These are phyloP conservation scores for Coemansia interrupta DNA, from an alignment of 192 early-diverging fungal species.

Conservation along the genomic window DNA sequence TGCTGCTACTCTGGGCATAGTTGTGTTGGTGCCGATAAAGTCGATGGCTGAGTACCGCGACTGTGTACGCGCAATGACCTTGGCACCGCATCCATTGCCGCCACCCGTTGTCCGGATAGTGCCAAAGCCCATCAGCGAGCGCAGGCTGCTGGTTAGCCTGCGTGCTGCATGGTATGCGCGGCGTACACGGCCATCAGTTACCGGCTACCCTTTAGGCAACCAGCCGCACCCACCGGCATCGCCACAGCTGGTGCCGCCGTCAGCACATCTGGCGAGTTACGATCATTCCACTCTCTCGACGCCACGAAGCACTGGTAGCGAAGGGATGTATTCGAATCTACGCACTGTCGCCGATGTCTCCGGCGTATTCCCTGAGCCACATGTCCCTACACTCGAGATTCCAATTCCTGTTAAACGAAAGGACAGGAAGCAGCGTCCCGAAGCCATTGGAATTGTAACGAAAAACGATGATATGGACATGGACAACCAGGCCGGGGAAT, in stretches of 20 bases:
- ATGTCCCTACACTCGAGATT: not conserved
- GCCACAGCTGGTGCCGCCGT: not conserved
- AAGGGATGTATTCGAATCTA: constrained; percentile 29
- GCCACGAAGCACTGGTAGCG: constrained; percentile 31
- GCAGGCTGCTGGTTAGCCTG: constrained; percentile 27
- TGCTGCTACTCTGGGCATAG: constrained; percentile 33
- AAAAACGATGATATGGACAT: not conserved
- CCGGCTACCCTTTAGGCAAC: not conserved
- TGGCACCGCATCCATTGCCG: constrained; percentile 37
- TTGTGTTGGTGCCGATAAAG: constrained; percentile 28
- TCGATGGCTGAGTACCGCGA: constrained; percentile 14
- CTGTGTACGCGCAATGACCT: constrained; percentile 15
- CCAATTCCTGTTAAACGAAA: not conserved
- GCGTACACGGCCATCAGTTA: constrained; percentile 11
- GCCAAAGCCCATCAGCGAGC: constrained; percentile 36
- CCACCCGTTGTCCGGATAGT: constrained; percentile 40
- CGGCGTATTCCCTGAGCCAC: not conserved
- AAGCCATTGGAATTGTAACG: not conserved
- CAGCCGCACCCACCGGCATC: constrained; percentile 4
- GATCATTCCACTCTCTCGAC: constrained; percentile 14
- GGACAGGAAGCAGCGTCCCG: constrained; percentile 6
- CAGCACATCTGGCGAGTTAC: not conserved
- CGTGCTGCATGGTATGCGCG: constrained; percentile 29
- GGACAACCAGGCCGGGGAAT: not conserved
- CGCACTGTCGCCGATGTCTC: constrained; percentile 20